Base-by-base conservation (phyloP, 1,284 basidiomycete species). In the Filobasidium uniguttulatum region DNA sequence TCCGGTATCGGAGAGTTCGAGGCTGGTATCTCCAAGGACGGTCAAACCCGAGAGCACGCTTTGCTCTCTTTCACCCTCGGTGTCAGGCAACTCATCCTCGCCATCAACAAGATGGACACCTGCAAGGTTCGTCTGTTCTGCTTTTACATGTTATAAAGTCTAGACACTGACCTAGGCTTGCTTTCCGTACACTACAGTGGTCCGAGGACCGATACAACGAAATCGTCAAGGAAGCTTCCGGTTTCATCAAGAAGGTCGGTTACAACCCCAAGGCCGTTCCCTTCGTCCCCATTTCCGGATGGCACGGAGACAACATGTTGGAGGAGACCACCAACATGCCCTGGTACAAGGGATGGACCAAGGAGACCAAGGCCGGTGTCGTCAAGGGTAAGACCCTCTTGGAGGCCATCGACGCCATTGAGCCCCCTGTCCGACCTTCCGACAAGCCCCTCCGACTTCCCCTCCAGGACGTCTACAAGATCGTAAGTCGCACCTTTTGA, bases 271-370 rank as follows among this genome's bases (percentile, higher is more conserved):
- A 96, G 82, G 71, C 81, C 52, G 91, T 98, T 61, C 80, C 93
- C 61, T 98, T 98, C 78, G 94, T 98, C 61, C 93, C 94, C 69
- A 97, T 99, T 76, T 99, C 93, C 57, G 94, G 93, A 64, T 99
- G 93, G 93, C 89, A 97, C 80, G 94, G 93, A 72, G 93, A 99
- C 83, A 98, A 98, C 86, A 98, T 98, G 93, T 79, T 98, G 75
- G 93, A 98, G 79, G 85, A 89, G 73, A 90, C 89, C 60, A 9
- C 69, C 75, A 94, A 94, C 81, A 97, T 98, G 93, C 69, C 85
- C 55, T 98, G 93, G 93, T 98, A 85, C 84, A 99, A 97, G 81
- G 93, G 93, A 65, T 96, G 90, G 90, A 78, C 78, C 63, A 91
- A 83, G 81, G 89, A 97, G 77, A 83, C 76, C 76, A 98, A 98